Conservation (phyloP, 306 rosid genomes). For the Trifolium dubium region DNA sequence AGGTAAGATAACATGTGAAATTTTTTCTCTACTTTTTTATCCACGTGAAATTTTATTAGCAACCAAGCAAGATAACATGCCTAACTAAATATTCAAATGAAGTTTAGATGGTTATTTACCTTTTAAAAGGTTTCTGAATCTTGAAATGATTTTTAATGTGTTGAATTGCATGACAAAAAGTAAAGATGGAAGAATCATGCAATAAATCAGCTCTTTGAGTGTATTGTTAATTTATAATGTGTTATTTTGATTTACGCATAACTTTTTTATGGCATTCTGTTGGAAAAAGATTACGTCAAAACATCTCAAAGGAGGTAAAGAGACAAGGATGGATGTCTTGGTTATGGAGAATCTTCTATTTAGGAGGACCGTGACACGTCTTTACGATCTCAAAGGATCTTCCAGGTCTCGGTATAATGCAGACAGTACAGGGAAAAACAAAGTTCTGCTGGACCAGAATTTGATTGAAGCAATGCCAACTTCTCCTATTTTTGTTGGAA, state of each 20-base stretch:
- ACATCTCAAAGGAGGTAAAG: slow-evolving; percentile 89
- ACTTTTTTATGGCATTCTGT: slow-evolving; percentile 44
- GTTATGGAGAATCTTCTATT: slow-evolving; percentile 98
- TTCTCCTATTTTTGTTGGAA: slow-evolving; percentile 91
- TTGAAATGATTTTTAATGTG: slow-evolving; percentile 12
- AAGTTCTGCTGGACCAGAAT: slow-evolving; percentile 90
- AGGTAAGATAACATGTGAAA: too few relatives aligned
- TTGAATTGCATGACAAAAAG: not conserved
- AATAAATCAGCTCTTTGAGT: slow-evolving; percentile 23
- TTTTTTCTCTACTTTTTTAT: too few relatives aligned
- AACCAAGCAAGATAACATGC: not conserved
- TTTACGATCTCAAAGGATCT: slow-evolving; percentile 97
- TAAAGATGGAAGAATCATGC: slow-evolving; percentile 25
- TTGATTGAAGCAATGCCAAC: slow-evolving; percentile 99
- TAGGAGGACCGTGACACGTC: slow-evolving; percentile 73
- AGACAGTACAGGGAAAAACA: slow-evolving; percentile 80
- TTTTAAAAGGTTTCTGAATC: slow-evolving; percentile 8
- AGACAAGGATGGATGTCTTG: slow-evolving; percentile 78
- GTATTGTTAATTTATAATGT: slow-evolving; percentile 14
- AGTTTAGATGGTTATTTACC: not conserved
- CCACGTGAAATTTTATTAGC: slow-evolving; percentile 17
- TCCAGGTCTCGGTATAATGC: slow-evolving; percentile 87
- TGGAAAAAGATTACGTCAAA: slow-evolving; percentile 75
- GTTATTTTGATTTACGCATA: not conserved
- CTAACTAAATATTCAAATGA: not conserved